Evolutionary conservation across 2,329 filamentous ascomycete genomes (phyloP).

Genomic region (Annulohypoxylon truncatum): DNA sequence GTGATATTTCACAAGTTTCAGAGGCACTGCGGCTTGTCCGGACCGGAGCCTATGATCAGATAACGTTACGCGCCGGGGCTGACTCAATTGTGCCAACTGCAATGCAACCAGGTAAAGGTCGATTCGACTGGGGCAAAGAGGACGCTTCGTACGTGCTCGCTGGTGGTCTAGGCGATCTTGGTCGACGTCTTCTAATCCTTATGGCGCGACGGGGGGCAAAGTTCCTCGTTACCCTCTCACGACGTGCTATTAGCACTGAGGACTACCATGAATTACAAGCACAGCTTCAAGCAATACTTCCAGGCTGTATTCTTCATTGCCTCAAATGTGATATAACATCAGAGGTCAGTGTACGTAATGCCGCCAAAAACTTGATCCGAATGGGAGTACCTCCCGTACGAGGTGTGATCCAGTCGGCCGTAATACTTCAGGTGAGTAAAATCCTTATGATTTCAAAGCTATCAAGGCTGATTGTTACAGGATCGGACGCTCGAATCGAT

Average conservation of each 20-base stretch:
- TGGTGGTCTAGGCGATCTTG: slow-evolving; percentile 37
- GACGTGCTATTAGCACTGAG: slow-evolving; percentile 2
- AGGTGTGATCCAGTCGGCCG: slow-evolving; percentile 31
- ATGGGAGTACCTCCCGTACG: slow-evolving; percentile 27
- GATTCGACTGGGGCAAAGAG: background rate
- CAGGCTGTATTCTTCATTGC: slow-evolving; percentile 21
- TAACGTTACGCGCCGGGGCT: slow-evolving; percentile 13
- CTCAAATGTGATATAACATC: slow-evolving; percentile 25
- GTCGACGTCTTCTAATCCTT: slow-evolving; percentile 9
- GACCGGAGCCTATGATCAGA: background rate
- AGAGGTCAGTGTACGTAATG: background rate
- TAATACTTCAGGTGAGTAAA: slow-evolving; percentile 29
- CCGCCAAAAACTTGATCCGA: background rate
- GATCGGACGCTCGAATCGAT: slow-evolving; percentile 30
- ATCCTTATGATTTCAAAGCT: background rate
- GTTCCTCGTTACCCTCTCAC: slow-evolving; percentile 36
- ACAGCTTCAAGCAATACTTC: slow-evolving; percentile 15
- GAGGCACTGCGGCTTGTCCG: too few relatives aligned
- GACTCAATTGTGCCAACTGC: slow-evolving; percentile 1
- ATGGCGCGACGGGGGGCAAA: slow-evolving; percentile 37
- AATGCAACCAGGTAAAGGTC: background rate
- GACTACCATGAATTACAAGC: slow-evolving; percentile 6
- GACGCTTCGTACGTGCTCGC: slow-evolving; percentile 32
- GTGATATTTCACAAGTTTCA: too few relatives aligned
- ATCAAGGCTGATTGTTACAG: slow-evolving; percentile 10